phyloP scores from a whole-genome alignment of 2,329 filamentous ascomycete genomes.

The Conoideocrella luteorostrata region DNA sequence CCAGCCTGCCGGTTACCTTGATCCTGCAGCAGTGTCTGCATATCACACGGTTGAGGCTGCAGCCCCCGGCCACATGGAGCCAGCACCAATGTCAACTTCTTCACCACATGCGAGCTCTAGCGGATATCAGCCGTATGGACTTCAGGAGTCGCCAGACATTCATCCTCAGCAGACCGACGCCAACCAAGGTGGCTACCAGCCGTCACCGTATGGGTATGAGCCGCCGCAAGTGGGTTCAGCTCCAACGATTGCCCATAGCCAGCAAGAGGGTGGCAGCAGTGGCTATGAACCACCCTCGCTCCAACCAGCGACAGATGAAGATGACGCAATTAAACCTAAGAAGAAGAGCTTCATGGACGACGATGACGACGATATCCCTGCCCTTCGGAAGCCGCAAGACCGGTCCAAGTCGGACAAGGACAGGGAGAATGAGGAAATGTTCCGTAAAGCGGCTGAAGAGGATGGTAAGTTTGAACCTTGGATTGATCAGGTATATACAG shows the following conservation, averaged over 20 bases:
- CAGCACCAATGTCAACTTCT: neutral
- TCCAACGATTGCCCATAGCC: slow-evolving; percentile 10
- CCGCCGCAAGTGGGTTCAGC: slow-evolving; percentile 28
- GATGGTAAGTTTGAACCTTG: slow-evolving; percentile 45
- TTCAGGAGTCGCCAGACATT: slow-evolving; percentile 19
- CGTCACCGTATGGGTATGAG: no score
- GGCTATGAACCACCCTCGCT: slow-evolving; percentile 58
- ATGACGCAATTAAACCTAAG: slow-evolving; percentile 53
- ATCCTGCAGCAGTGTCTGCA: slow-evolving; percentile 4
- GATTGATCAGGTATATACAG: neutral
- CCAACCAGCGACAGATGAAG: slow-evolving; percentile 44
- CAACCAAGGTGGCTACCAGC: slow-evolving; percentile 22
- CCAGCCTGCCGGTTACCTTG: slow-evolving; percentile 12
- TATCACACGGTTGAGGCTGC: slow-evolving; percentile 19
- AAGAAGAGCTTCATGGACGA: slow-evolving; percentile 79
- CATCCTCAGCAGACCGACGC: slow-evolving; percentile 12
- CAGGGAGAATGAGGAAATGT: slow-evolving; percentile 75
- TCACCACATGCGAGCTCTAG: slow-evolving; percentile 8
- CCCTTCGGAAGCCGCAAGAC: slow-evolving; percentile 37
- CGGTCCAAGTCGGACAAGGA: slow-evolving; percentile 65
- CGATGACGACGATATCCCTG: slow-evolving; percentile 65
- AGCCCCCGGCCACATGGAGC: neutral
- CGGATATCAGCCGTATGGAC: slow-evolving; percentile 24
- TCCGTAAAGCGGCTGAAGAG: slow-evolving; percentile 75
- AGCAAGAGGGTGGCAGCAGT: slow-evolving; percentile 26